Conservation (phyloP, 441 rosid genomes). For the Aleurites moluccanus region DNA sequence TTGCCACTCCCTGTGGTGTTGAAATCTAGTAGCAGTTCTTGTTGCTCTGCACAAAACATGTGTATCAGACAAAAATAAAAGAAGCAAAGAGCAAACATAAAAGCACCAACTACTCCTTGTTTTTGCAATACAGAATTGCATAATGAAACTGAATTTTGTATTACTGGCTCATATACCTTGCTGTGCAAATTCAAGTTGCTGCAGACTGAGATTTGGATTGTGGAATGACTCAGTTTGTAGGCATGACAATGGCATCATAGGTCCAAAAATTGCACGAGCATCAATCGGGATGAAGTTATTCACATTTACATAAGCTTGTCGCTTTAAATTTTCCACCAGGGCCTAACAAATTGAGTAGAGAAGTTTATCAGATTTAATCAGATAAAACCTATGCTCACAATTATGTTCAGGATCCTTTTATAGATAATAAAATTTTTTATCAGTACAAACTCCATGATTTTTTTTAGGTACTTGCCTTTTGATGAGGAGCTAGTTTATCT, state of each 20-base stretch:
- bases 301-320: constrained; percentile 48
- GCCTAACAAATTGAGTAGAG: constrained; percentile 31
- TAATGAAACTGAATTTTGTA: not conserved
- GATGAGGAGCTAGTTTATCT: constrained; percentile 32
- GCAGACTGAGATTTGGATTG: constrained; percentile 28
- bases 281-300: constrained; percentile 23
- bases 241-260: constrained; percentile 29
- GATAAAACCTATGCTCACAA: not conserved
- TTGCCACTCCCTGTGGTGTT: constrained; percentile 11
- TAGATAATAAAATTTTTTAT: not conserved
- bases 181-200: constrained; percentile 31
- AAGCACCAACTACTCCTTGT: not conserved
- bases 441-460: not conserved
- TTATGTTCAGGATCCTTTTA: not conserved
- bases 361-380: constrained; percentile 6
- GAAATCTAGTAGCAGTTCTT: constrained; percentile 27
- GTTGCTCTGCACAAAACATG: constrained; percentile 23
- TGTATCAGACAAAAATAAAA: not conserved
- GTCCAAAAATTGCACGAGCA: constrained; percentile 20
- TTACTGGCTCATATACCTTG: constrained; percentile 33
- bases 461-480: constrained; percentile 33
- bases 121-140: not conserved
- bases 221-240: constrained; percentile 29
- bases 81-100: not conserved
- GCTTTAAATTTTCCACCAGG: constrained; percentile 42